Conservation (phyloP, 2,329 filamentous ascomycete genomes). For the Rhynchosporium graminicola region DNA sequence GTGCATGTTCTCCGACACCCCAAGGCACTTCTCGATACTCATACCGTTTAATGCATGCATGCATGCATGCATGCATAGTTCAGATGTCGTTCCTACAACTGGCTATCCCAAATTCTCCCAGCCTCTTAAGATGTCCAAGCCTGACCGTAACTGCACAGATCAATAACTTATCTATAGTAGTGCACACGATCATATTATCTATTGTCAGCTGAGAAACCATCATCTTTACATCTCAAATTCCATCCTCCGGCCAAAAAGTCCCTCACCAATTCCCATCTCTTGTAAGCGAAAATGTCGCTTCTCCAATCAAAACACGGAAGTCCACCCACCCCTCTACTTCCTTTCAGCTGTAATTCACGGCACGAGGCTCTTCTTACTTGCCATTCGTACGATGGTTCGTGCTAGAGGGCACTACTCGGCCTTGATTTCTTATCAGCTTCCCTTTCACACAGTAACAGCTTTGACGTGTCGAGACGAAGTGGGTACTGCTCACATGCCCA, state of each 20-base stretch:
- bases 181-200: neutral
- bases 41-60: no score
- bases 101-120: no score
- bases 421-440: neutral
- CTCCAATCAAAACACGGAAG: conserved; percentile 20
- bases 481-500: no score
- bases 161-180: no score
- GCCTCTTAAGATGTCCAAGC: no score
- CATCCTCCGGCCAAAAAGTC: neutral
- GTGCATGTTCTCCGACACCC: neutral
- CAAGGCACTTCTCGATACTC: no score
- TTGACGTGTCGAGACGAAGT: no score
- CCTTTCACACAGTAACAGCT: neutral
- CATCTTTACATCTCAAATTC: neutral
- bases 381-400: neutral
- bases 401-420: neutral
- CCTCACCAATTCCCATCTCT: neutral
- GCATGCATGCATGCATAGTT: no score
- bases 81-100: no score
- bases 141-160: no score
- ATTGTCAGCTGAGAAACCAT: neutral
- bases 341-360: conserved; percentile 17
- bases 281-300: neutral
- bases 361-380: conserved; percentile 23
- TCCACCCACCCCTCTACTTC: conserved; percentile 20